Conservation (phyloP, 805 yeast species). For the Candida cerambycidarum region DNA sequence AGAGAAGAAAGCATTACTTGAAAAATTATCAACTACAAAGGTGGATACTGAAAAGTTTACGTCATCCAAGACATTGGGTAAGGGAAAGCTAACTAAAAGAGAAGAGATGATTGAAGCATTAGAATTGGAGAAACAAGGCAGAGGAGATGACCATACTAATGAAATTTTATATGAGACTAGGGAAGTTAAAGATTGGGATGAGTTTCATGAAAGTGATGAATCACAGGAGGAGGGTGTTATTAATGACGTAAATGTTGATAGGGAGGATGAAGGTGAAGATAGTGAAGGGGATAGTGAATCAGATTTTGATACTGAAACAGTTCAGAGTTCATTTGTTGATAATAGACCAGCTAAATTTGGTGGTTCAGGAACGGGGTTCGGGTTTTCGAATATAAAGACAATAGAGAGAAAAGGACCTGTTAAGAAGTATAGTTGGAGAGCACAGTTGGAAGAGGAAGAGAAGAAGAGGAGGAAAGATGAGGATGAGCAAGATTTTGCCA, state of each 20-base stretch:
- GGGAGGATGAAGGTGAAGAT: slow-evolving; percentile 17
- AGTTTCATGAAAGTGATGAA: not conserved
- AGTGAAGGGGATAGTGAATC: slow-evolving; percentile 15
- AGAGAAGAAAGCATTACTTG: slow-evolving; percentile 75
- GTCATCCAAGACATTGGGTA: slow-evolving; percentile 77
- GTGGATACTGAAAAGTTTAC: slow-evolving; percentile 70
- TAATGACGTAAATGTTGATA: slow-evolving; percentile 16
- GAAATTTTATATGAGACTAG: slow-evolving; percentile 71
- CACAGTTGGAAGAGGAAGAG: slow-evolving; percentile 37
- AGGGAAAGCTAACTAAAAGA: slow-evolving; percentile 63
- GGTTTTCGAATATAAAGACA: slow-evolving; percentile 56
- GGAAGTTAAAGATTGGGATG: slow-evolving; percentile 57
- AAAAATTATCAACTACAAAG: slow-evolving; percentile 65
- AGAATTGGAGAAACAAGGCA: slow-evolving; percentile 68
- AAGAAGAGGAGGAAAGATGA: slow-evolving; percentile 44
- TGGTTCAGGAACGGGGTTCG: slow-evolving; percentile 69
- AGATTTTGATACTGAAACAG: slow-evolving; percentile 30
- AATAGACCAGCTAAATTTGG: slow-evolving; percentile 62
- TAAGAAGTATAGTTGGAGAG: slow-evolving; percentile 72
- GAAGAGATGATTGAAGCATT: slow-evolving; percentile 77
- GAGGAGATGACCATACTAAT: slow-evolving; percentile 59
- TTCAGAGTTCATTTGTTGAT: slow-evolving; percentile 52
- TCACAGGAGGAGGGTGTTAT: no score
- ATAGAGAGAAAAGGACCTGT: slow-evolving; percentile 30
- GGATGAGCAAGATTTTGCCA: slow-evolving; percentile 61